Percentiles rank a stretch among this genome's conserved stretches.
These are phyloP conservation scores for Kodamaea lidongshanica DNA, from an alignment of 805 yeast species.

Conservation along the genomic window DNA sequence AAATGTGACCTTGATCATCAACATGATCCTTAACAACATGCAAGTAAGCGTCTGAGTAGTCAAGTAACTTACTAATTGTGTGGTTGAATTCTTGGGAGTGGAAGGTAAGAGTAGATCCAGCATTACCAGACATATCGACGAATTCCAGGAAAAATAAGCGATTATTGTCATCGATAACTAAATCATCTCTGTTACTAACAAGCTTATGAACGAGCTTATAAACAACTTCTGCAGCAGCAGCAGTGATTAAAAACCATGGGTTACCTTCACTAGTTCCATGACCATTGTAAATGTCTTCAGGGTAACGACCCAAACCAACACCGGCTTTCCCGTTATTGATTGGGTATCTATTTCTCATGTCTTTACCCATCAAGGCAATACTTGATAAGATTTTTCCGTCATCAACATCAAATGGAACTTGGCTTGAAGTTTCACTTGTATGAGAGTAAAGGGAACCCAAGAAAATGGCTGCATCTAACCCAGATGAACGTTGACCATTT, in stretches of 20 bases:
- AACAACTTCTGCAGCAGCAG: conserved; percentile 59
- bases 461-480: conserved; percentile 74
- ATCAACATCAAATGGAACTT: conserved; percentile 58
- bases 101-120: conserved; percentile 25
- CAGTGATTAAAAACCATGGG: conserved; percentile 86
- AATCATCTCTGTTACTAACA: conserved; percentile 33
- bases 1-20: conserved; percentile 64
- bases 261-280: conserved; percentile 68
- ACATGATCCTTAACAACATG: conserved; percentile 54
- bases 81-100: conserved; percentile 41
- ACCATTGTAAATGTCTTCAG: conserved; percentile 88
- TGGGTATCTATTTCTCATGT: conserved; percentile 73
- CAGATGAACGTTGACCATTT: conserved; percentile 48
- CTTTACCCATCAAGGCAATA: conserved; percentile 51
- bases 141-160: conserved; percentile 29
- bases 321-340: conserved; percentile 56
- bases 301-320: conserved; percentile 83
- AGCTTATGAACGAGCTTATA: conserved; percentile 49
- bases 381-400: conserved; percentile 58
- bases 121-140: conserved; percentile 15
- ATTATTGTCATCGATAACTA: conserved; percentile 32
- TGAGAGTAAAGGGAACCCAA: conserved; percentile 48
- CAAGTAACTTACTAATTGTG: conserved; percentile 40
- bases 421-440: conserved; percentile 28
- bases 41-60: conserved; percentile 64